Base-by-base conservation (phyloP, 2,329 filamentous ascomycete genomes). In the Boeremia exigua region DNA sequence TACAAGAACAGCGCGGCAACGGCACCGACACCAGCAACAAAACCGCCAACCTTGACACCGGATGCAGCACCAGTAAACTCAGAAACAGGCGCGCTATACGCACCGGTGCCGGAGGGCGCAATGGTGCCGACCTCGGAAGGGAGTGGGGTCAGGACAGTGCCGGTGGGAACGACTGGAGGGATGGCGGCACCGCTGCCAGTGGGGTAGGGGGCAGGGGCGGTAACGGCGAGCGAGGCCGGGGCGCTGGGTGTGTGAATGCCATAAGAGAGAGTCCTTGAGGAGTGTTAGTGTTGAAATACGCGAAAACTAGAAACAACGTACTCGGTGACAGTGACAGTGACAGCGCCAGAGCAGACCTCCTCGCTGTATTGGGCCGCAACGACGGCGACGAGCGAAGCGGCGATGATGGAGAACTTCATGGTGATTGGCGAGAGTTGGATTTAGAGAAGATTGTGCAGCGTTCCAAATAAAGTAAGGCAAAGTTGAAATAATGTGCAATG, bases 1-100 rank as follows among this genome's bases (percentile, higher is more conserved):
- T 74, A 75, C 65, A 75, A 68, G 63, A 75, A 69, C 9, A 75
- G 50, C 43, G 73, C 73, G 45, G 68, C 73, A 40, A 74, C 33
- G 15, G 67, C 73, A 66, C 65, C 73, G 32, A 69, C 65, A 65
- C 71, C 71, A n/a, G 70, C 70, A 52, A 74, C 57, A 7, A 65
- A 56, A n/a, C 69, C 62, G 30, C 68, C 70, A 32, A 72, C 66
- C 65, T 72, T 68, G 40, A 67, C 23, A 39, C 58, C 32, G 42
- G 59, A 62, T 38, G 73, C 72, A 36, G 72, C 71, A 46, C 71
- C 71, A 32, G 72, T 73, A 64, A 73, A 75, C 53, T 67, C 57
- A 12, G 63, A 57, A 29, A 61, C 56, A 23, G 66, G 61, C 17
- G 65, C 51, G 40, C 60, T 51, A 54, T 62, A 66, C 5, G 62